Conservation (phyloP, 2,329 filamentous ascomycete genomes). For the Botrytis hyacinthi region DNA sequence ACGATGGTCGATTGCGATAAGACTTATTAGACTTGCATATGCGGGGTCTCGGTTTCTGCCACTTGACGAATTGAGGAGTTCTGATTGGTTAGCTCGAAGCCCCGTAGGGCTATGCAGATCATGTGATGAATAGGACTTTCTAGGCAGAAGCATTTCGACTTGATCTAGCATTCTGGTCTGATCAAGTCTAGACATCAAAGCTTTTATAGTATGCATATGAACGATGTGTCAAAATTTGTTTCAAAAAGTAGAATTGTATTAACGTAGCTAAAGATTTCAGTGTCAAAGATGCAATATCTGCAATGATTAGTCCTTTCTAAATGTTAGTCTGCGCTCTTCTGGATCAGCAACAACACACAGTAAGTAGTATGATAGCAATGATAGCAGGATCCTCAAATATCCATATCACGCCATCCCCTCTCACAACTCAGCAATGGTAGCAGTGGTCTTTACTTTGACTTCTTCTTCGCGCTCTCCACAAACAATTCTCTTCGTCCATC, state of each 20-base stretch:
- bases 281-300: not conserved
- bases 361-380: conserved; percentile 28
- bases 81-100: not conserved
- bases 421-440: conserved; percentile 18
- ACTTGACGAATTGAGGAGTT: not conserved
- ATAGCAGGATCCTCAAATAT: conserved; percentile 23
- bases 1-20: not conserved
- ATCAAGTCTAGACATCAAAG: not conserved
- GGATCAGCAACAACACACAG: conserved; percentile 22
- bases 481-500: conserved; percentile 48
- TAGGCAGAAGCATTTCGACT: conserved; percentile 19
- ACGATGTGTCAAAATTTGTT: not conserved
- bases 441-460: conserved; percentile 8
- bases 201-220: not conserved
- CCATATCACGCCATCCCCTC: conserved; percentile 8
- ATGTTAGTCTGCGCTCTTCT: conserved; percentile 28
- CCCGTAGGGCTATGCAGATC: not conserved
- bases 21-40: not conserved
- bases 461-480: conserved; percentile 28
- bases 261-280: not conserved
- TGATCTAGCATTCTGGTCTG: not conserved
- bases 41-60: not conserved
- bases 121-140: not conserved
- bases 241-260: not conserved
- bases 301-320: conserved; percentile 27